Conservation (phyloP, 2,329 filamentous ascomycete species). For the Malbranchea zuffiana region DNA sequence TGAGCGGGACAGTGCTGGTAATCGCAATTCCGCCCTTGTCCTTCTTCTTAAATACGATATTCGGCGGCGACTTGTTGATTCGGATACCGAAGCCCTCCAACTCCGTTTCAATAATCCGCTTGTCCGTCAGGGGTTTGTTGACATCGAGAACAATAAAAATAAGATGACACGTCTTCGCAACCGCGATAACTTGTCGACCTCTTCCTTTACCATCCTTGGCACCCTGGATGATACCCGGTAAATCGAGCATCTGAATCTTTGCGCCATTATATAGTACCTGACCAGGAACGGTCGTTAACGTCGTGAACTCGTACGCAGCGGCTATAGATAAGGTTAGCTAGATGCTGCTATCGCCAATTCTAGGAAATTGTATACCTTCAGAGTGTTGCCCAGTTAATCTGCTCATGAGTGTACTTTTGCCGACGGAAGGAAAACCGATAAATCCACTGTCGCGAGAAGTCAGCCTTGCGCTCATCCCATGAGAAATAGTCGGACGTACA, state of each 20-base stretch:
- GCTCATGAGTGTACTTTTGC: conserved; percentile 97
- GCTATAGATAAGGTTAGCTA: conserved; percentile 34
- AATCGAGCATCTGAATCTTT: conserved; percentile 94
- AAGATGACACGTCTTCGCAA: conserved; percentile 95
- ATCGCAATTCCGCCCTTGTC: conserved; percentile 96
- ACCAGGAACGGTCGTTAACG: conserved; percentile 89
- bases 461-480: background rate
- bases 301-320: conserved; percentile 97
- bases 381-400: conserved; percentile 90
- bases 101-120: conserved; percentile 88
- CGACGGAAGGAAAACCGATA: conserved; percentile 95
- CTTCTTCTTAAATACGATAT: conserved; percentile 99
- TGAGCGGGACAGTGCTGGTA: conserved; percentile 83
- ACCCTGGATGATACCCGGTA: conserved; percentile 97
- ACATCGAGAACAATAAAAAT: conserved; percentile 98
- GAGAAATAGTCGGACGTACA: conserved; percentile 39
- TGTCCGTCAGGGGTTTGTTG: conserved; percentile 96
- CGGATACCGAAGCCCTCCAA: conserved; percentile 95
- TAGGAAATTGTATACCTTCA: conserved; percentile 44
- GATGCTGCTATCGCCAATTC: background rate
- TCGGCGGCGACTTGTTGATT: conserved; percentile 93
- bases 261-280: conserved; percentile 95
- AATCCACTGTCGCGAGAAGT: conserved; percentile 49
- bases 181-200: conserved; percentile 95
- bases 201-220: conserved; percentile 96